Conservation (phyloP, 345 rosid species). For the Euphorbia peplus region DNA sequence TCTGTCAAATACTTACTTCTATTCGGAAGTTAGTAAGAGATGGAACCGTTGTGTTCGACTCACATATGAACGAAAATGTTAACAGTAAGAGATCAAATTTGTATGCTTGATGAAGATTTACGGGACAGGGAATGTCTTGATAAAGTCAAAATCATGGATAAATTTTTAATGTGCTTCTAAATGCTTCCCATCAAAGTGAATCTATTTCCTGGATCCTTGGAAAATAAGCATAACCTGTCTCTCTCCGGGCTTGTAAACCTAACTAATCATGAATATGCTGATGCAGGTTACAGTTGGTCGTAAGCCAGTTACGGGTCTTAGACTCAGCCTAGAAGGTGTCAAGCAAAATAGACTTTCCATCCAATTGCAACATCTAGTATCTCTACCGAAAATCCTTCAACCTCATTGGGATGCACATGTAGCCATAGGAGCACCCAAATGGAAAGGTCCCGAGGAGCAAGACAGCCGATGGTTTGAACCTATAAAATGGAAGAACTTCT, state of each 20-base stretch:
- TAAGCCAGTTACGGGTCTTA: slow-evolving; percentile 89
- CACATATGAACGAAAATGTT: not conserved
- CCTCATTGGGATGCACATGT: slow-evolving; percentile 96
- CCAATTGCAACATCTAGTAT: slow-evolving; percentile 89
- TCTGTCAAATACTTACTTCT: not conserved
- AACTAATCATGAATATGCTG: slow-evolving; percentile 6
- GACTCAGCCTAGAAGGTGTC: slow-evolving; percentile 81
- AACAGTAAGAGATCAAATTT: not conserved
- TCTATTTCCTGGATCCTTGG: not conserved
- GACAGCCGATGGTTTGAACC: slow-evolving; percentile 99
- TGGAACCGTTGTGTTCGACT: not conserved
- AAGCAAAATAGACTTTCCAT: slow-evolving; percentile 84
- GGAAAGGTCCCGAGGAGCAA: slow-evolving; percentile 99
- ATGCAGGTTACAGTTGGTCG: slow-evolving; percentile 94
- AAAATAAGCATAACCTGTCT: not conserved
- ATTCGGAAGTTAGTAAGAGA: not conserved
- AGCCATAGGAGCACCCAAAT: slow-evolving; percentile 94
- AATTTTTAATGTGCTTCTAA: not conserved
- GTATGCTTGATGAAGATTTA: not conserved
- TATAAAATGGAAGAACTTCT: slow-evolving; percentile 97
- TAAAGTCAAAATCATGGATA: not conserved
- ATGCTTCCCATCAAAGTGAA: no score
- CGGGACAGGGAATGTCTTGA: not conserved
- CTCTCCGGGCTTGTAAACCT: not conserved
- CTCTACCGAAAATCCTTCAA: slow-evolving; percentile 89